phyloP scores from a whole-genome alignment of 2,329 filamentous ascomycete species.

The Pseudogymnoascus verrucosus region DNA sequence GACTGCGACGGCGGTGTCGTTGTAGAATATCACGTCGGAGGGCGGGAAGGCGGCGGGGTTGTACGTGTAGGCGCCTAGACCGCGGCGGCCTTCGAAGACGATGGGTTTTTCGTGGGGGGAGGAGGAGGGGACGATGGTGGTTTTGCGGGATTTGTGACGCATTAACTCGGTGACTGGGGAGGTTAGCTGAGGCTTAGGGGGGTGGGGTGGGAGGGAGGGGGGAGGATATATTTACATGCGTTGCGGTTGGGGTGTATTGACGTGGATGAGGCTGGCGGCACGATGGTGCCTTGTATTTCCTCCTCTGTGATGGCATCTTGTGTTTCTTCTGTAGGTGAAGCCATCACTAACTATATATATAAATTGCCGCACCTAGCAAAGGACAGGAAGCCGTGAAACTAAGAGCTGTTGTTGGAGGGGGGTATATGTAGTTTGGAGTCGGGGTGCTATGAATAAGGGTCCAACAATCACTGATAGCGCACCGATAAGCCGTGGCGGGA shows the following conservation, averaged over 20 bases:
- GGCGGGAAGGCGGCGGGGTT: conserved; percentile 53
- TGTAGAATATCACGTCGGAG: conserved; percentile 55
- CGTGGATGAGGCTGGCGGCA: conserved; percentile 22
- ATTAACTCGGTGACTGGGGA: conserved; percentile 46
- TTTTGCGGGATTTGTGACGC: conserved; percentile 18
- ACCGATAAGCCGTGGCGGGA: conserved; percentile 4
- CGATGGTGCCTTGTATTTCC: conserved; percentile 32
- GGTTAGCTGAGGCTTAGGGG: background rate
- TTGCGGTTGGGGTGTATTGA: conserved; percentile 26
- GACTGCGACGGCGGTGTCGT: conserved; percentile 66
- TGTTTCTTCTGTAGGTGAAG: conserved; percentile 5
- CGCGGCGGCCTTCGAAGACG: conserved; percentile 46
- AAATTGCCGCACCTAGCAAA: background rate
- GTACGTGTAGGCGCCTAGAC: conserved; percentile 57
- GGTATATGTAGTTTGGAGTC: background rate
- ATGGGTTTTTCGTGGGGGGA: conserved; percentile 18
- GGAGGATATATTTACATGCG: conserved; percentile 33
- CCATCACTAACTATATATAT: background rate
- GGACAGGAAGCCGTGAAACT: background rate
- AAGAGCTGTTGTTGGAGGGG: background rate
- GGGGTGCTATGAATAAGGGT: background rate
- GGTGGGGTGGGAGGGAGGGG: background rate
- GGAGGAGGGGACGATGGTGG: too few species aligned
- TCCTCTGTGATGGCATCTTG: conserved; percentile 36
- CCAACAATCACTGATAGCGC: background rate